Conservation (phyloP, 306 rosid species). For the Vigna trinervia region DNA sequence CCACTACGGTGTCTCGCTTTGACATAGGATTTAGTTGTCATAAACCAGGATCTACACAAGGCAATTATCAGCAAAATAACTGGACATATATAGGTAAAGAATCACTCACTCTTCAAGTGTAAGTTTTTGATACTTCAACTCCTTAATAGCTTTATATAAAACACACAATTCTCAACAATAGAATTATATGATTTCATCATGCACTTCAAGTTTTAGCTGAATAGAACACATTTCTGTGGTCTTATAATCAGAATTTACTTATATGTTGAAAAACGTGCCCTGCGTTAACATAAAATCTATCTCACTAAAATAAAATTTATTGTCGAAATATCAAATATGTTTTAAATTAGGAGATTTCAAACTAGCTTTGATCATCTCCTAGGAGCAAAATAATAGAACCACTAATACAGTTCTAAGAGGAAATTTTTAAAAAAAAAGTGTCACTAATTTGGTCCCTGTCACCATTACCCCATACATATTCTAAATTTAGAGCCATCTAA, state of each 20-base stretch:
- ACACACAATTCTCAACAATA: background rate
- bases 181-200: background rate
- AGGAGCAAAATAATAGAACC: background rate
- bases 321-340: background rate
- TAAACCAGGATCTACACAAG: background rate
- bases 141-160: background rate
- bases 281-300: background rate
- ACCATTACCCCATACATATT: too few relatives aligned
- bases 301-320: background rate
- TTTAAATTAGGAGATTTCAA: constrained; percentile 1
- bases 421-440: background rate
- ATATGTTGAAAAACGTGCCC: background rate
- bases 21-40: background rate
- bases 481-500: too few relatives aligned
- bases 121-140: background rate
- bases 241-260: background rate
- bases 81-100: too few relatives aligned
- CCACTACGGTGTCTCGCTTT: background rate
- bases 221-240: background rate
- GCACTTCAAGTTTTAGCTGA: background rate
- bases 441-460: too few relatives aligned
- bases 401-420: constrained; percentile 3
- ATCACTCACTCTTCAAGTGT: background rate
- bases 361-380: background rate
- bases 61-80: too few relatives aligned